Conservation (phyloP, 2,329 filamentous ascomycete species). For the Diatrype stigma region DNA sequence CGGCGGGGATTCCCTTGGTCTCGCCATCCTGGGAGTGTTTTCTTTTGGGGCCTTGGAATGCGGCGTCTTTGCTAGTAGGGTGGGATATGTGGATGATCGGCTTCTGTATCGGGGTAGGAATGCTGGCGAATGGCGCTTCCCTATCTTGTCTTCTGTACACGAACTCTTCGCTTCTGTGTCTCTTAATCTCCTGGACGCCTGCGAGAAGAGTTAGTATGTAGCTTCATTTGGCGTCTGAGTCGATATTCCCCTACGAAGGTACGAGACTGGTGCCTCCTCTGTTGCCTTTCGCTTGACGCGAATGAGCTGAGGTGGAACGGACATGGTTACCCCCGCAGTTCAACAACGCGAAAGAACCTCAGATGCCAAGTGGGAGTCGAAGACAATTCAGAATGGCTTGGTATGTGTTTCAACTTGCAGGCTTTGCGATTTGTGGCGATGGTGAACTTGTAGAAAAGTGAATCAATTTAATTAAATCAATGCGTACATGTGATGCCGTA, state of each 20-base stretch:
- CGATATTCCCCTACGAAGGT: slow-evolving; percentile 43
- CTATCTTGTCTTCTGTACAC: slow-evolving; percentile 51
- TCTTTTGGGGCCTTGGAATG: slow-evolving; percentile 17
- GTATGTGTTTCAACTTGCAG: no score
- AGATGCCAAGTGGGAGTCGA: no score
- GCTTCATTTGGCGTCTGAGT: slow-evolving; percentile 2
- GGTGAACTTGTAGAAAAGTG: no score
- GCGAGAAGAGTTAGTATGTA: slow-evolving; percentile 10
- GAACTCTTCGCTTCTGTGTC: slow-evolving; percentile 48
- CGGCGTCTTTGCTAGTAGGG: slow-evolving; percentile 30
- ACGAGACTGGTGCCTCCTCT: slow-evolving; percentile 49
- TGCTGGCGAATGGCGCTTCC: slow-evolving; percentile 22
- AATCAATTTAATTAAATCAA: no score
- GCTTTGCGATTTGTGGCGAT: no score
- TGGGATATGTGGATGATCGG: slow-evolving; percentile 48
- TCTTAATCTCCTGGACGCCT: slow-evolving; percentile 53
- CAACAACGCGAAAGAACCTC: not conserved
- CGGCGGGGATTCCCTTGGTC: slow-evolving; percentile 1
- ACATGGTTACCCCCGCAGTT: slow-evolving; percentile 35
- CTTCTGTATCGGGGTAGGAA: slow-evolving; percentile 17
- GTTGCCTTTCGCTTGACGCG: slow-evolving; percentile 59
- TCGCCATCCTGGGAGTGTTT: slow-evolving; percentile 8
- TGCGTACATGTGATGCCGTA: no score
- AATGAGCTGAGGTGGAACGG: slow-evolving; percentile 54
- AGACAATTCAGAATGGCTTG: no score